Evolutionary conservation across 257 asterid genomes (phyloP), one percentile per base, ranked within the genome.

Genomic region (Nicotiana otophora): DNA sequence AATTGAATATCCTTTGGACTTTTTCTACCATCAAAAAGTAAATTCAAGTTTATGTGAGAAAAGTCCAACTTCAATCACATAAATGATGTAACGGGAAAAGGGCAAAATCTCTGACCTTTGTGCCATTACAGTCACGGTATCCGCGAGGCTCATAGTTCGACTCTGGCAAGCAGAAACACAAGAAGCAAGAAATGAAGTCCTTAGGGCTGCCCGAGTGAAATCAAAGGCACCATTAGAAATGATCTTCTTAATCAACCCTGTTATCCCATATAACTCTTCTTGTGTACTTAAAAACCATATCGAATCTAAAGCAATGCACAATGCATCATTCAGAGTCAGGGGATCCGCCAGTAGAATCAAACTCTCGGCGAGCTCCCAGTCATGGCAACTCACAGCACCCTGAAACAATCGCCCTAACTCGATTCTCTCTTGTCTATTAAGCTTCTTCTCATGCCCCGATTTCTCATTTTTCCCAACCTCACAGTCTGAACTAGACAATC

Each of bases 131-230:
- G 94, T 86, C n/a, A 96, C 99, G 80, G 98, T 96, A 81, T 96
- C 98, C 48, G 98, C 94, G 65, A 96, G 93, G 90, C 98, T 94
- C 99, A 96, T 92, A 0, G 98, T 94, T 77, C 95, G 93, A 84
- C 98, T 96, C 88, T 94, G 98, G 84, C 99, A 96, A 81, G 99
- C 99, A 70, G 98, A 93, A 83, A 96, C 98, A 74, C 99, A 94
- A 1, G 99, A 96, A 85, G 99, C 98, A 34, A 96, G 98, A 89
- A 96, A 96, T 17, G 98, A 96, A 81, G 99, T 96, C 91, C 99
- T 90, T 39, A 96, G 93, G 8, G 97, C 97, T 62, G 98, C 99
- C 86, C 99, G 87, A 16, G 98, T 94, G 83, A 94, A 96, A 87
- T 96, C 99, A 86, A 85, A 92, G 0, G 99, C 99, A 84, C 99